Conservation (phyloP, 192 early-diverging fungal genomes). For the Backusella tarrabulga region DNA sequence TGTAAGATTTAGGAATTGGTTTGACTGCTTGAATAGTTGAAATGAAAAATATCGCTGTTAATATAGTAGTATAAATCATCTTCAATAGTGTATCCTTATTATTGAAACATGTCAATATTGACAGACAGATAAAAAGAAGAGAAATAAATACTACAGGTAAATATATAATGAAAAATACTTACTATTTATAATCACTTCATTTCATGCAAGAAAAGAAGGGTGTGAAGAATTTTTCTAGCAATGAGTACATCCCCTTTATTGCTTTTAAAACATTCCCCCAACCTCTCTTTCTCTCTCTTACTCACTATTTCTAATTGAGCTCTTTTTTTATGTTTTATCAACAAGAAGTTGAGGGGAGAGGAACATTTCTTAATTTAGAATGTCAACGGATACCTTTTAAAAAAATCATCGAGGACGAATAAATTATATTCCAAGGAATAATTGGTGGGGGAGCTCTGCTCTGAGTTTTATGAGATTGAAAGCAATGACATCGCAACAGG, state of each 20-base stretch:
- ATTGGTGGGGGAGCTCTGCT: background rate
- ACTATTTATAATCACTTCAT: background rate
- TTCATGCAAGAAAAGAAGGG: background rate
- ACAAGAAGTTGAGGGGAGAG: background rate
- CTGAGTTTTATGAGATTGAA: background rate
- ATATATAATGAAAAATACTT: background rate
- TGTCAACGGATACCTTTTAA: background rate
- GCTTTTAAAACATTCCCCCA: background rate
- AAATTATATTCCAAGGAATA: background rate
- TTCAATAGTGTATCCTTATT: background rate
- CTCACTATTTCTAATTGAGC: background rate
- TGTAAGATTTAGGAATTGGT: slow-evolving; percentile 16
- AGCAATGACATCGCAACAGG: background rate
- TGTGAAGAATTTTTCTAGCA: background rate
- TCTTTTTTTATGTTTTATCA: background rate
- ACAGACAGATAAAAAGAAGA: background rate
- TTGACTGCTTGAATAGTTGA: background rate
- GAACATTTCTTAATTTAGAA: background rate
- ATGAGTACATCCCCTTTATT: background rate
- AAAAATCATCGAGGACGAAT: background rate
- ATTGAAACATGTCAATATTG: background rate
- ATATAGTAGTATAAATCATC: background rate
- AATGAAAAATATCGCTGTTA: background rate
- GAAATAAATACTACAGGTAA: background rate
- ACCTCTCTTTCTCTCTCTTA: background rate